Base-by-base conservation (phyloP, 495 filamentous ascomycete species). In the Cairneyella variabilis region DNA sequence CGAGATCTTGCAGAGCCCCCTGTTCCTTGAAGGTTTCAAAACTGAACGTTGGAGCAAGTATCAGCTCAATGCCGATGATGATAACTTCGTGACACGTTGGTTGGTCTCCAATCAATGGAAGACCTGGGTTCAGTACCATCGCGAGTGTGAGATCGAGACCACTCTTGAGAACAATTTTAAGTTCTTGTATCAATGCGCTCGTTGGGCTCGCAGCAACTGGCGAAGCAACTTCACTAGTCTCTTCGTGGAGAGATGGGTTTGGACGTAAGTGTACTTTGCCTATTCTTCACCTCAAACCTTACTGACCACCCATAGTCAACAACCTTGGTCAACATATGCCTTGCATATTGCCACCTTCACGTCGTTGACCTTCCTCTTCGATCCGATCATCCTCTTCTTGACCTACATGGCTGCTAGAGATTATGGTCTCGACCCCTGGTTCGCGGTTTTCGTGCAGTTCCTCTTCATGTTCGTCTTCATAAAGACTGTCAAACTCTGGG, bases 21-120 rank as follows among this genome's bases (percentile, higher is more conserved):
- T 76, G 26, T 95, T 95, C 68, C 81, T 83, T 34, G 73, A 82
- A 22, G 83, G 76, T 26, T 90, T 90, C 67, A 81, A 81, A 38
- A 84, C 83, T 51, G 88, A 91, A 61, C 76, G 77, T 37, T 89
- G 83, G 83, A 78, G 83, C 21, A 78, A 79, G 57, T 86, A 82
- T 61, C 84, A 84, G 41, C 72, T 92, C 56, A 90, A 91, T 63
- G 85, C 85, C 5, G 88, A 90, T 60, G 88, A 92, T 62, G 88
- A 92, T 71, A 91, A 91, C 66, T 91, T 85, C 64, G 83, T 90
- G 41, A 90, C 88, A 5, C 78, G 88, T 21, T 92, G 86, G 83
- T 76, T 90, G 65, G 83, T 89, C 43, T 82, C 80, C 21, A 81
- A 89, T 64, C 75, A 79, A 40, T 89, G 87, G 84, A 82, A 85